Evolutionary conservation across 2,329 filamentous ascomycete species (phyloP).

Genomic region (Fusarium stilboides): DNA sequence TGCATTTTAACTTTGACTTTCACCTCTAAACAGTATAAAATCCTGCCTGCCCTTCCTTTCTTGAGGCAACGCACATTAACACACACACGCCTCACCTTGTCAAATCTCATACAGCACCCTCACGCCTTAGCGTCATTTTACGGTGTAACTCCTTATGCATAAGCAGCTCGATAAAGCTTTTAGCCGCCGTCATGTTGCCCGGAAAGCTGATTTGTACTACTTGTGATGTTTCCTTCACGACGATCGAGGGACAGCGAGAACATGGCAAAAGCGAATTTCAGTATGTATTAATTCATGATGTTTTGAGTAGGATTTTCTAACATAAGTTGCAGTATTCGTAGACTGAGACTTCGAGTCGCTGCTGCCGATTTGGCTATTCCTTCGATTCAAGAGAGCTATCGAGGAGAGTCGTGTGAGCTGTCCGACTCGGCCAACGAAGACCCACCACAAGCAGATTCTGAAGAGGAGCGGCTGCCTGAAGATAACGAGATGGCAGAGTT

Average conservation of each 20-base stretch:
- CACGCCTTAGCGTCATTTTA: too few relatives aligned
- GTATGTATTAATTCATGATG: background rate
- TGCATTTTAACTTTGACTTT: too few relatives aligned
- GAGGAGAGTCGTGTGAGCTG: background rate
- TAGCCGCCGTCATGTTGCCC: background rate
- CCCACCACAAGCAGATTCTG: fast-evolving
- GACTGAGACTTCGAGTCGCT: constrained; percentile 1
- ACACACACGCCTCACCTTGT: too few relatives aligned
- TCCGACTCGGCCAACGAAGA: background rate
- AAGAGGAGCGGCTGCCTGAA: background rate
- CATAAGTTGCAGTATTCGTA: background rate
- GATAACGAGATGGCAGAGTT: background rate
- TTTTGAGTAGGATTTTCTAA: background rate
- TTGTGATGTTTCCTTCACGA: constrained; percentile 6
- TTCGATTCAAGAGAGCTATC: background rate
- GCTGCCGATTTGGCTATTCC: background rate
- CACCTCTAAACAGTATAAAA: too few relatives aligned
- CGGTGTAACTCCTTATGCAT: background rate
- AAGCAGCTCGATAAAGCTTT: background rate
- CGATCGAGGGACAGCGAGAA: background rate
- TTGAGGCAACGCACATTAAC: too few relatives aligned
- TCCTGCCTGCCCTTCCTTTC: too few relatives aligned
- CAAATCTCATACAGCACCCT: too few relatives aligned
- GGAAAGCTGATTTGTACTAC: background rate
- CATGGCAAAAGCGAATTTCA: constrained; percentile 13